Evolutionary conservation across 129 eudicot species (phyloP), one percentile per base, ranked within the genome.

Genomic region (Flaveria robusta): DNA sequence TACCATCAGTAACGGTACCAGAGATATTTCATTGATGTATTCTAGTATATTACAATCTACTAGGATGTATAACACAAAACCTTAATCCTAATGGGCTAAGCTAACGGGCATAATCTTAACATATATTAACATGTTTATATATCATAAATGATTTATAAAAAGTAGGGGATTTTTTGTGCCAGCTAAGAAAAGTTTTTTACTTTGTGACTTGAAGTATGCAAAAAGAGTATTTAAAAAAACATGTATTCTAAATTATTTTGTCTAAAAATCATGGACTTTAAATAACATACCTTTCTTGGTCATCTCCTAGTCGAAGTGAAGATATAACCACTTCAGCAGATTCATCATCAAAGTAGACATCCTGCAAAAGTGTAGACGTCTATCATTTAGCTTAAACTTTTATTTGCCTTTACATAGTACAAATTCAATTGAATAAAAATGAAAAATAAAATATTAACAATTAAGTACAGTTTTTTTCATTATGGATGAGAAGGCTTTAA

Each of bases 311-410:
- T 18, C 94, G 87, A 80, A 90, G 93, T 0, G 98, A 92, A 66
- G 98, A 90, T 74, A 90, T 90, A 68, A 92, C 96, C 18, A 86
- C 98, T 81, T 93, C 98, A 72, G 96, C 94, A 77, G 98, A 93
- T 84, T 93, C 98, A 73, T 93, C 97, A 75, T 91, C 98, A 82
- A 93, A 93, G 83, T 93, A 93, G 7, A 93, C 96, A 81, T 91
- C 96, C 98, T 93, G 83, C 66, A 71, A 66, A 74, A 70, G 37
- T 18, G 55, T 47, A 62, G 46, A 54, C 13, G 34, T 55, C 37
- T 10, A 20, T 43, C 37, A 68, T 52, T 68, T 15, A 63, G 43
- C 43, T 6, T 63, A 63, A 15, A 7, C 43, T 62, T 62, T 1
- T 14, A 13, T 62, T 62, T 2, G 20, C 10, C 45, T 31, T 71